Conservation (phyloP, 2,329 filamentous ascomycete genomes). For the Sclerotinia minor region DNA sequence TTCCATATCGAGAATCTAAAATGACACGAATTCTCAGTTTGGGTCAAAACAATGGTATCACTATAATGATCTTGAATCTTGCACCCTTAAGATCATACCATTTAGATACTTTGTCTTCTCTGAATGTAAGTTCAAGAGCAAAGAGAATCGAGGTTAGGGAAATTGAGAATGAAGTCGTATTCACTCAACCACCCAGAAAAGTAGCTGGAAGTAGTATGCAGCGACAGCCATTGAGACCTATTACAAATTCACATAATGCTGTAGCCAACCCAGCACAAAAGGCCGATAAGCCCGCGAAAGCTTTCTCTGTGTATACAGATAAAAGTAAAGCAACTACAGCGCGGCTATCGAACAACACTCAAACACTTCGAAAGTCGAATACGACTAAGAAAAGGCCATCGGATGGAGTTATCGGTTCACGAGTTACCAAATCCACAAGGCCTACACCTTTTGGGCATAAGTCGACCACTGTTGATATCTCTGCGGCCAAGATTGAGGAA, state of each 20-base stretch:
- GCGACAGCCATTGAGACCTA: slow-evolving; percentile 76
- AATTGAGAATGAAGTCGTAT: slow-evolving; percentile 92
- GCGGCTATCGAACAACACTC: slow-evolving; percentile 34
- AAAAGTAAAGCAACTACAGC: slow-evolving; percentile 53
- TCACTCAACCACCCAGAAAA: slow-evolving; percentile 69
- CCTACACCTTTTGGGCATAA: slow-evolving; percentile 36
- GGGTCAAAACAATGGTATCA: slow-evolving; percentile 92
- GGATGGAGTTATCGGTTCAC: slow-evolving; percentile 39
- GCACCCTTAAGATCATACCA: slow-evolving; percentile 91
- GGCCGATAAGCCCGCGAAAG: slow-evolving; percentile 73
- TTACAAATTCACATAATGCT: slow-evolving; percentile 74
- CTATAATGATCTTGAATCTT: slow-evolving; percentile 94
- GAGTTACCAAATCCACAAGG: slow-evolving; percentile 53
- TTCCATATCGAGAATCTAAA: slow-evolving; percentile 88
- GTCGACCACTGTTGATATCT: slow-evolving; percentile 49
- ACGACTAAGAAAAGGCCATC: slow-evolving; percentile 42
- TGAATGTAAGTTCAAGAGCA: slow-evolving; percentile 92
- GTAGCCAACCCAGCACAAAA: slow-evolving; percentile 60
- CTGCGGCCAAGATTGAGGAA: slow-evolving; percentile 78
- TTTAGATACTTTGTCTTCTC: slow-evolving; percentile 85
- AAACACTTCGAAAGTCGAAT: slow-evolving; percentile 41
- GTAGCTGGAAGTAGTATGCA: slow-evolving; percentile 47
- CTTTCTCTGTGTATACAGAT: slow-evolving; percentile 86
- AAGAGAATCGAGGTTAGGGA: slow-evolving; percentile 96
- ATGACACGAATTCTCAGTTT: slow-evolving; percentile 94